Conservation (phyloP, 208 protist genomes). For the Porcisia hertigi region DNA sequence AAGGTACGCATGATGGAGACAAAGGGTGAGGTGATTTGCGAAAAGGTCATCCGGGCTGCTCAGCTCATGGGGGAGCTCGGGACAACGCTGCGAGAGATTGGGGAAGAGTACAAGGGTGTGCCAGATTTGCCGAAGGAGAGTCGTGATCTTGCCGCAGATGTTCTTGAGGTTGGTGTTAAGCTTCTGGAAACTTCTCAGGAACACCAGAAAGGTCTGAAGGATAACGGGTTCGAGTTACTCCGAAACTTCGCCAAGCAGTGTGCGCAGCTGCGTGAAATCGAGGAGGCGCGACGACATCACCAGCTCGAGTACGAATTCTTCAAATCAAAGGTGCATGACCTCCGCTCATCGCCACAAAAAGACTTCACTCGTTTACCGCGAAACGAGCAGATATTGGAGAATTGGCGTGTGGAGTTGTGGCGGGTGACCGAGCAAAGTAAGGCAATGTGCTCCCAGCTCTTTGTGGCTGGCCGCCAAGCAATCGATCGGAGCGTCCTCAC, state of each 20-base stretch:
- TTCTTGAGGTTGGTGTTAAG: slow-evolving; percentile 50
- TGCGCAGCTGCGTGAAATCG: slow-evolving; percentile 48
- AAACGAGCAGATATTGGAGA: slow-evolving; percentile 78
- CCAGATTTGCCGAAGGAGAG: slow-evolving; percentile 61
- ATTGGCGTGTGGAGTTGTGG: slow-evolving; percentile 80
- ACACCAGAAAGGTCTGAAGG: slow-evolving; percentile 63
- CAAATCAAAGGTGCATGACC: slow-evolving; percentile 63
- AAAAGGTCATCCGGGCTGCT: slow-evolving; percentile 56
- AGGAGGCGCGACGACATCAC: slow-evolving; percentile 52
- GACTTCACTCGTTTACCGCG: slow-evolving; percentile 72
- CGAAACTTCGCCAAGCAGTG: slow-evolving; percentile 48
- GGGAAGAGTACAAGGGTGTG: slow-evolving; percentile 63
- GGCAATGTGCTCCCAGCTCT: slow-evolving; percentile 63
- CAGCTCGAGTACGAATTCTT: slow-evolving; percentile 87
- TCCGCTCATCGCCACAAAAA: slow-evolving; percentile 48
- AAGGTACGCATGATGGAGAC: slow-evolving; percentile 58
- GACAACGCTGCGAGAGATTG: slow-evolving; percentile 63
- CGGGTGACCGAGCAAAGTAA: slow-evolving; percentile 61
- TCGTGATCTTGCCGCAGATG: slow-evolving; percentile 53
- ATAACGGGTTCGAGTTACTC: slow-evolving; percentile 63
- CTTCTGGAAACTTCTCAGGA: slow-evolving; percentile 53
- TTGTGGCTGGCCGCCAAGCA: slow-evolving; percentile 52
- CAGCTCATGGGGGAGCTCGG: slow-evolving; percentile 77
- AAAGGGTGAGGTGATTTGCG: slow-evolving; percentile 44
- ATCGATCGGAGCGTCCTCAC: slow-evolving; percentile 69